These are phyloP conservation scores for Lecanicillium sp. DNA, from an alignment of 2,329 filamentous ascomycete species.

Conservation along the genomic window DNA sequence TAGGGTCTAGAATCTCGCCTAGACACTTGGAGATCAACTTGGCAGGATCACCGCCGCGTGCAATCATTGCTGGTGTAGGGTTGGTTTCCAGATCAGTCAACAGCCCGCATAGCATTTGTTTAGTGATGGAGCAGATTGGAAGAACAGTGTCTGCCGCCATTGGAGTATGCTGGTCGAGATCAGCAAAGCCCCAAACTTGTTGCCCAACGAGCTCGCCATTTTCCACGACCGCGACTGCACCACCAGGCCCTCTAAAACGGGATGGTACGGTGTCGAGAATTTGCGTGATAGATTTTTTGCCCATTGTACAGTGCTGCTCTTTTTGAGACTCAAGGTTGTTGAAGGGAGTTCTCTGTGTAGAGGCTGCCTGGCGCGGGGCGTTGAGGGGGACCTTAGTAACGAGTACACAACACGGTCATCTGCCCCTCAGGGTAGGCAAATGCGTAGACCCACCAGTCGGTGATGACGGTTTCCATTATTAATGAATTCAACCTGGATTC, in stretches of 20 bases:
- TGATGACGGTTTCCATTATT: no score
- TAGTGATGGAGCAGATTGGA: slow-evolving; percentile 38
- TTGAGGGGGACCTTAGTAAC: no score
- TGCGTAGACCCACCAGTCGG: no score
- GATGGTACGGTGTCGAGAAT: no score
- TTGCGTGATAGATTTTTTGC: no score
- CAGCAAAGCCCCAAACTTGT: slow-evolving; percentile 34
- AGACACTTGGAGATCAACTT: slow-evolving; percentile 22
- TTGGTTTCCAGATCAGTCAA: slow-evolving; percentile 23
- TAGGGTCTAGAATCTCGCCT: slow-evolving; percentile 15
- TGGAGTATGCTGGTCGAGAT: slow-evolving; percentile 27
- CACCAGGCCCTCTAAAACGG: slow-evolving; percentile 29
- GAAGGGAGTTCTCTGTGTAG: no score
- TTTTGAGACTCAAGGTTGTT: no score
- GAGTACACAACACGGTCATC: no score
- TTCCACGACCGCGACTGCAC: slow-evolving; percentile 31
- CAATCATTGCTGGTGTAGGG: slow-evolving; percentile 21
- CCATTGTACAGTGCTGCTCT: no score
- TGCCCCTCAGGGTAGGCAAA: no score
- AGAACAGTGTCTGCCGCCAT: slow-evolving; percentile 27
- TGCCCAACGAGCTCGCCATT: slow-evolving; percentile 31
- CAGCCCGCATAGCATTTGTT: slow-evolving; percentile 33
- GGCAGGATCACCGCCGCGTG: slow-evolving; percentile 14
- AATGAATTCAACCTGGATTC: no score
- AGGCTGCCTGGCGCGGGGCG: no score